phyloP scores from a whole-genome alignment of 108 stramenopile species.

The Stephanodiscus triporus region DNA sequence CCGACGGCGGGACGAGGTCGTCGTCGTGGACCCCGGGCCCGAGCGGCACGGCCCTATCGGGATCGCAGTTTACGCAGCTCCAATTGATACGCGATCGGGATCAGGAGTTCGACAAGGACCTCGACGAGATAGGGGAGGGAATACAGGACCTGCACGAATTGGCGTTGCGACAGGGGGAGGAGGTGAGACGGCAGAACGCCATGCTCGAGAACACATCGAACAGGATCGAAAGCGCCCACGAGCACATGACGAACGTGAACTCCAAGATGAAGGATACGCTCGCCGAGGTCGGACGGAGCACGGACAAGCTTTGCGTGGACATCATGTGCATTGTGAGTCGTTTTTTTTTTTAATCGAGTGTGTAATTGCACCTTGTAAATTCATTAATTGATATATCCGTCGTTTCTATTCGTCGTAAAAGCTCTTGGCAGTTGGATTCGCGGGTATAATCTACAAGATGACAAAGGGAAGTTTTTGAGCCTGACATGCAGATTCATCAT shows the following conservation, averaged over 20 bases:
- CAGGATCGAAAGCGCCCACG: slow-evolving; percentile 76
- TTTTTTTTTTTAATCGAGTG: background rate
- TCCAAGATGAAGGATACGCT: slow-evolving; percentile 90
- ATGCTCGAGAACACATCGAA: slow-evolving; percentile 78
- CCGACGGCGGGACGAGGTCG: background rate
- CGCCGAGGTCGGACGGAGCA: slow-evolving; percentile 80
- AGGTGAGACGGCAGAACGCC: slow-evolving; percentile 77
- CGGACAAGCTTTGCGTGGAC: slow-evolving; percentile 94
- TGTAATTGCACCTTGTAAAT: background rate
- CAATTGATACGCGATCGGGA: slow-evolving; percentile 83
- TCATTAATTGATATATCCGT: background rate
- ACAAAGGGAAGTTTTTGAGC: background rate
- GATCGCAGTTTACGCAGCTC: slow-evolving; percentile 73
- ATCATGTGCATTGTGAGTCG: slow-evolving; percentile 92
- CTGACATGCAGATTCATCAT: too few relatives aligned
- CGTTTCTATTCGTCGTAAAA: slow-evolving; percentile 11
- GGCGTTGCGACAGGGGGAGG: slow-evolving; percentile 79
- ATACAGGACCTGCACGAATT: slow-evolving; percentile 86
- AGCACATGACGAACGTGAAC: slow-evolving; percentile 83
- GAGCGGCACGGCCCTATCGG: slow-evolving; percentile 61
- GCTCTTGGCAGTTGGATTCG: slow-evolving; percentile 37
- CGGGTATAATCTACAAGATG: slow-evolving; percentile 10
- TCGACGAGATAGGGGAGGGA: slow-evolving; percentile 89
- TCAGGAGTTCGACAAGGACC: slow-evolving; percentile 83
- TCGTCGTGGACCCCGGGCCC: slow-evolving; percentile 36